phyloP scores from a whole-genome alignment of 1,284 basidiomycete species.

The Pascua guehoae region DNA sequence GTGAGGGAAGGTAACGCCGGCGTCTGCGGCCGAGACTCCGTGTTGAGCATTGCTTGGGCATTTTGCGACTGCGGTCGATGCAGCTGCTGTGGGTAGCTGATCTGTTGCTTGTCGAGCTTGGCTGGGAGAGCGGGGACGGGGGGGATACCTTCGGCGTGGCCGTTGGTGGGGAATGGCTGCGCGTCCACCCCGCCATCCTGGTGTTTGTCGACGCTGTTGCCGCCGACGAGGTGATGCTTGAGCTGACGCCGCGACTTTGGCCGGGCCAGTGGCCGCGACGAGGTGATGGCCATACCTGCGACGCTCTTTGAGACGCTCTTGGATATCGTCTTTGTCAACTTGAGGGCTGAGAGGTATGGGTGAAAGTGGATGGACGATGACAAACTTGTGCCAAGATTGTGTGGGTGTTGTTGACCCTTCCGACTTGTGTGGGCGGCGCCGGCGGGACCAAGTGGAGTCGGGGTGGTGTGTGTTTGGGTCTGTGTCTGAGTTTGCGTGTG shows the following conservation, averaged over 20 bases:
- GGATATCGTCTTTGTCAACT: not conserved
- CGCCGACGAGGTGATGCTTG: not conserved
- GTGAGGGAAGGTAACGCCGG: too few species aligned
- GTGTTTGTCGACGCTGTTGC: not conserved
- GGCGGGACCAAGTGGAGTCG: conserved; percentile 4
- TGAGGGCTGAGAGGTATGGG: conserved; percentile 3
- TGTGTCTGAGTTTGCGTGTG: conserved; percentile 10
- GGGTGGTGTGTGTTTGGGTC: conserved; percentile 8
- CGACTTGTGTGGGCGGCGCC: not conserved
- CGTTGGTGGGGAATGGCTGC: too few species aligned
- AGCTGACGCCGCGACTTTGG: not conserved
- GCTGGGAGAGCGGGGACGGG: too few species aligned
- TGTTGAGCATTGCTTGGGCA: too few species aligned
- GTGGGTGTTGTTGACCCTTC: not conserved
- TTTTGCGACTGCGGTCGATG: too few species aligned
- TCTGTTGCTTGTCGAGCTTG: too few species aligned
- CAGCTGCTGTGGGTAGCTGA: too few species aligned
- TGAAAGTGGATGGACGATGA: not conserved
- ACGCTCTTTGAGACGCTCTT: not conserved
- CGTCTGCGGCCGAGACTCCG: too few species aligned
- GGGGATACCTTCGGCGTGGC: too few species aligned
- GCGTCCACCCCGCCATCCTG: too few species aligned
- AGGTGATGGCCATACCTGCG: not conserved
- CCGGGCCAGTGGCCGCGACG: not conserved
- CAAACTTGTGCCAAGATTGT: not conserved